phyloP scores from a whole-genome alignment of 495 filamentous ascomycete species.

The Daldinia loculata region DNA sequence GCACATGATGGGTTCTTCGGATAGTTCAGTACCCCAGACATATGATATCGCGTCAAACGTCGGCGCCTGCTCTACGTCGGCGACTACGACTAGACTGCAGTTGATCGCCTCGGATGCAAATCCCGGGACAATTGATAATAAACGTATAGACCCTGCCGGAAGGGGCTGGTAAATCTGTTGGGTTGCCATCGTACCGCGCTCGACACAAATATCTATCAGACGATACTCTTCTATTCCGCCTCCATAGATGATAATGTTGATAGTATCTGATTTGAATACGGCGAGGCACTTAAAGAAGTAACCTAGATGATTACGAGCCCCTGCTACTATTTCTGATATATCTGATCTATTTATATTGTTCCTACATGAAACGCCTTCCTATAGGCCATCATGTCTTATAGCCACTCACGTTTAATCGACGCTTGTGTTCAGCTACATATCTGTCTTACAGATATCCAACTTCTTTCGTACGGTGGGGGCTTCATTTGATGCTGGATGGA shows the following conservation, averaged over 20 bases:
- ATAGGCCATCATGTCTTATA: neutral
- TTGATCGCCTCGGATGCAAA: conserved; percentile 31
- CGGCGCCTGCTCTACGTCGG: conserved; percentile 20
- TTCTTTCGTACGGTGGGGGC: neutral
- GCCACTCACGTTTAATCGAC: neutral
- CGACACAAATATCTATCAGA: neutral
- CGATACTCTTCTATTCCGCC: neutral
- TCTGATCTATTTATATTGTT: too few species aligned
- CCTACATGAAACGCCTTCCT: neutral
- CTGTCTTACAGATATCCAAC: neutral
- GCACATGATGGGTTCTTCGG: conserved; percentile 33
- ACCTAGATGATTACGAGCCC: neutral
- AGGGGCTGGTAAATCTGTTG: conserved; percentile 12
- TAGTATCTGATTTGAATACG: neutral
- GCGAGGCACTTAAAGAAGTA: neutral
- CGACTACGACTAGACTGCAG: conserved; percentile 19
- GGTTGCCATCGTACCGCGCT: conserved; percentile 7
- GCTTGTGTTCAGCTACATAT: neutral
- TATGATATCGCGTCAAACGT: conserved; percentile 33
- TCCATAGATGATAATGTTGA: neutral
- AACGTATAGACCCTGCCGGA: conserved; percentile 23
- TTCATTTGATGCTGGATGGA: neutral
- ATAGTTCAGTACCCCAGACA: conserved; percentile 31
- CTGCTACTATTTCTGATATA: neutral
- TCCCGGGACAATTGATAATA: conserved; percentile 27